phyloP scores from a whole-genome alignment of 1,284 basidiomycete genomes.

The Athelia psychrophila region DNA sequence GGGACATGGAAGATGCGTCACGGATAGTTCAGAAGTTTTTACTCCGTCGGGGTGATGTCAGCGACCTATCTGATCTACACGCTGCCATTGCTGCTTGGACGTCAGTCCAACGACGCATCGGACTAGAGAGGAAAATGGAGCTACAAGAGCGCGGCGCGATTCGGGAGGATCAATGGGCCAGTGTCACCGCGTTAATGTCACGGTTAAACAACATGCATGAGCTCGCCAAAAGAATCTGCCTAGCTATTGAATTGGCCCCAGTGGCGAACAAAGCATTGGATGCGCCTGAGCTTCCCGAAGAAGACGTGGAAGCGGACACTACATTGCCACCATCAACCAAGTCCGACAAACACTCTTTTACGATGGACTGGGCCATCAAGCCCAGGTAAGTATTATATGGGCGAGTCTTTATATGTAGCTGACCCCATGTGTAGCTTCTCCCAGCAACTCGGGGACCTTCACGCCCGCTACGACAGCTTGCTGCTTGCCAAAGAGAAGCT shows the following conservation, averaged over 20 bases:
- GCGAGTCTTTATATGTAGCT: neutral
- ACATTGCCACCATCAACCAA: conserved; percentile 12
- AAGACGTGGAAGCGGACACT: neutral
- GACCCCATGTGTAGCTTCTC: conserved; percentile 61
- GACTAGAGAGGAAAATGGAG: conserved; percentile 57
- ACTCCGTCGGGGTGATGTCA: conserved; percentile 63
- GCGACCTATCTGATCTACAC: conserved; percentile 65
- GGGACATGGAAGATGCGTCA: conserved; percentile 67
- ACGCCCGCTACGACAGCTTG: conserved; percentile 46
- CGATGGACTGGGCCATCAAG: conserved; percentile 61
- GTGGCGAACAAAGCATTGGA: neutral
- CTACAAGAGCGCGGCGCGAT: conserved; percentile 29
- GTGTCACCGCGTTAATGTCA: conserved; percentile 52
- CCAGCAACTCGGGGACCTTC: conserved; percentile 48
- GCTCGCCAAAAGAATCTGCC: conserved; percentile 59
- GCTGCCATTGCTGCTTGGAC: conserved; percentile 61
- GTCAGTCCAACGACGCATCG: conserved; percentile 44
- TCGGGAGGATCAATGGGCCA: conserved; percentile 46
- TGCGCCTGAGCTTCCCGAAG: too few relatives aligned
- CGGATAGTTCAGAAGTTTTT: conserved; percentile 82
- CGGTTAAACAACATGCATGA: conserved; percentile 53
- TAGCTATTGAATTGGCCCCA: conserved; percentile 40
- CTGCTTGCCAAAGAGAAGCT: conserved; percentile 46
- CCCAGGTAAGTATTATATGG: conserved; percentile 52
- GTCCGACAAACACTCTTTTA: conserved; percentile 20